These are phyloP conservation scores for Leishmania tarentolae DNA, from an alignment of 208 protist genomes.

Conservation along the genomic window DNA sequence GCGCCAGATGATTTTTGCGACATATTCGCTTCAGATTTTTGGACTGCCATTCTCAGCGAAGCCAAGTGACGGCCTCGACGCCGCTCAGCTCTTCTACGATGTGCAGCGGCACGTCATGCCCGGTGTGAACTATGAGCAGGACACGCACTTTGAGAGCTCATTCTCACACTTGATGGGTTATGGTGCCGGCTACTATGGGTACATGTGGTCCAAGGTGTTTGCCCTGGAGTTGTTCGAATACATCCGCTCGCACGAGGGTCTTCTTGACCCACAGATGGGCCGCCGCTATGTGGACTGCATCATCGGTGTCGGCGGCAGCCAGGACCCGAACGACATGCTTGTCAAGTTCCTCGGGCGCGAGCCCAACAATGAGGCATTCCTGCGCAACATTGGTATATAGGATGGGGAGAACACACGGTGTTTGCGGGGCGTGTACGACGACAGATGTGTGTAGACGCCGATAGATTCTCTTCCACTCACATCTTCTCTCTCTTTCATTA, in stretches of 20 bases:
- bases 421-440: background rate
- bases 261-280: constrained; percentile 71
- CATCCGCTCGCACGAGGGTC: constrained; percentile 63
- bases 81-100: constrained; percentile 56
- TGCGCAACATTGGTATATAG: constrained; percentile 69
- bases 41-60: constrained; percentile 64
- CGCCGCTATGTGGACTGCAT: constrained; percentile 72
- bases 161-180: constrained; percentile 87
- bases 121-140: constrained; percentile 55
- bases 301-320: constrained; percentile 76
- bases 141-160: constrained; percentile 78
- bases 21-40: constrained; percentile 80
- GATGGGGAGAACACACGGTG: background rate
- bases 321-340: constrained; percentile 77
- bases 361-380: constrained; percentile 80
- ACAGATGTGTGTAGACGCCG: background rate
- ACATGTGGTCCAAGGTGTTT: constrained; percentile 91
- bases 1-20: constrained; percentile 80
- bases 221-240: constrained; percentile 84
- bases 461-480: background rate
- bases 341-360: constrained; percentile 83
- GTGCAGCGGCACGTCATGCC: constrained; percentile 61
- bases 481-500: background rate
- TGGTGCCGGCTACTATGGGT: constrained; percentile 82
- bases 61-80: constrained; percentile 49